phyloP scores from a whole-genome alignment of 176 grass and related monocot species.

The Aegilops bicornis region DNA sequence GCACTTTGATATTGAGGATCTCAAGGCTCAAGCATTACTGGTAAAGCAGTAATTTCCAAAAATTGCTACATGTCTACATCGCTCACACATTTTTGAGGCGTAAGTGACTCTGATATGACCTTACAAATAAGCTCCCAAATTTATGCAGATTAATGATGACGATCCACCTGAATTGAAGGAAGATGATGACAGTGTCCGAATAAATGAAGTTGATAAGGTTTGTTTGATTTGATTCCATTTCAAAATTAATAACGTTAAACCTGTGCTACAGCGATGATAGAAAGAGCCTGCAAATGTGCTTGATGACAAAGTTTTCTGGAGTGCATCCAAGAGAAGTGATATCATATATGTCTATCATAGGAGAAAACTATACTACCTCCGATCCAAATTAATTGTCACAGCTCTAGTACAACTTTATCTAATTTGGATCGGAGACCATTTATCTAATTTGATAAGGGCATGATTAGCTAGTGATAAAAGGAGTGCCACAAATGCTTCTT shows the following conservation, averaged over 20 bases:
- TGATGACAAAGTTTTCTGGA: not conserved
- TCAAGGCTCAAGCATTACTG: conserved; percentile 95
- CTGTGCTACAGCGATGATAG: not conserved
- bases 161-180: conserved; percentile 72
- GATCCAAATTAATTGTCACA: too few relatives aligned
- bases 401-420: too few relatives aligned
- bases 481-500: not conserved
- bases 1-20: conserved; percentile 98
- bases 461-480: not conserved
- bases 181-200: conserved; percentile 58
- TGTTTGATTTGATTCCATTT: conserved; percentile 27
- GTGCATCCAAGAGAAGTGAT: not conserved
- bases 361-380: too few relatives aligned
- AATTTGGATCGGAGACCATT: not conserved
- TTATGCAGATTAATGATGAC: conserved; percentile 72
- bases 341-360: not conserved
- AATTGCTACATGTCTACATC: not conserved
- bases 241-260: conserved; percentile 1
- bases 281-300: not conserved
- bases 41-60: conserved; percentile 32
- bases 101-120: not conserved
- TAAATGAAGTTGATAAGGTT: conserved; percentile 57
- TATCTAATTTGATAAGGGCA: not conserved
- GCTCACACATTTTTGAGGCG: not conserved
- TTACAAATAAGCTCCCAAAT: conserved; percentile 12